Evolutionary conservation across 1,139 yeast species (phyloP), one percentile per base, ranked within the genome.

Genomic region (Hemisphaericaspora xylanilytica): DNA sequence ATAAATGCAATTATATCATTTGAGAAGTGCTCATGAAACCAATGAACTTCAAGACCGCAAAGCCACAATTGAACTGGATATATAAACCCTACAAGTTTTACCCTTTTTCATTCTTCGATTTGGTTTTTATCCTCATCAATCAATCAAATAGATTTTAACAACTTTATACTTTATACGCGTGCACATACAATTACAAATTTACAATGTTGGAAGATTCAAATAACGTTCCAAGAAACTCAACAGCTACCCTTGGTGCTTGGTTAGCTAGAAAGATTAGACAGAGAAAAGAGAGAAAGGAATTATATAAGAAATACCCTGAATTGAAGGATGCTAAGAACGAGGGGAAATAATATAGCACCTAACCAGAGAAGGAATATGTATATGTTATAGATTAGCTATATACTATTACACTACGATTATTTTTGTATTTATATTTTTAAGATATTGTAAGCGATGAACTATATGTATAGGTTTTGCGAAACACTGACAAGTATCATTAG

Each of bases 241-340:
- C 34, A 4, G 38, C 34, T 31, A 20, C 25, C 30, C 30, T 35
- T 24, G 38, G 38, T 35, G 38, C 38, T n/a, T 17, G 15, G 29
- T 13, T 25, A 25, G 28, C 28, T 25, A 10, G 11, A 22, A 26
- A 25, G 13, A 28, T 34, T 9, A 34, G 36, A 28, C 16, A 26
- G 13, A 33, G 36, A 33, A 33, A 33, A 21, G 20, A 33, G 15
- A 33, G 18, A 25, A 33, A 33, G 24, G 36, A 33, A 20, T 16
- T 33, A 9, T 22, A 22, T 22, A 22, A 22, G 26, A 22, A 22
- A 9, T 22, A 22, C 11, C 26, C 26, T 14, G 31, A 28, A 28
- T 28, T 28, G 16, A 28, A 28, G 17, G 21, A 28, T 10, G 20
- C 21, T 15, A 16, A 28, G 13, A 15, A 16, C 9, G 21, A 28